These are phyloP conservation scores for Proliferodiscus dingleyae DNA, from an alignment of 2,329 filamentous ascomycete genomes.

Conservation along the genomic window DNA sequence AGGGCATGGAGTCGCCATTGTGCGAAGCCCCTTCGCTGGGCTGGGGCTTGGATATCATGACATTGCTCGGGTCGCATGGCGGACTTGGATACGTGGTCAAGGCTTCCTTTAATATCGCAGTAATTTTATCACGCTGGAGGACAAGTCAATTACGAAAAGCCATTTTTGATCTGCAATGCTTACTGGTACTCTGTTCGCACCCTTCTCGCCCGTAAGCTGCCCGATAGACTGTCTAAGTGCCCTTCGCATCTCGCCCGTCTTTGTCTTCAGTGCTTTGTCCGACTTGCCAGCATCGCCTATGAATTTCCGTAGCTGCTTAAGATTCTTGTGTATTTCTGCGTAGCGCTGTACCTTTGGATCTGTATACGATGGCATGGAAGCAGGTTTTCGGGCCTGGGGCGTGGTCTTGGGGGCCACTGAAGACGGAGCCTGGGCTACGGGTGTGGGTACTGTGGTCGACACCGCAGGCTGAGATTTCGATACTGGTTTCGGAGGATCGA, in stretches of 20 bases:
- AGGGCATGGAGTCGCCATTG: constrained; percentile 52
- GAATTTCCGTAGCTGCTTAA: constrained; percentile 56
- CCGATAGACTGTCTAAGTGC: constrained; percentile 68
- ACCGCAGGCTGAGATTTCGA: too few relatives aligned
- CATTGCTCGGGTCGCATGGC: constrained; percentile 49
- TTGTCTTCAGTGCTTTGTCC: constrained; percentile 54
- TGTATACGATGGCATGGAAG: constrained; percentile 10
- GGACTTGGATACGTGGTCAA: constrained; percentile 47
- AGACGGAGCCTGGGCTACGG: background rate
- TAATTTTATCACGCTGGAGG: constrained; percentile 38
- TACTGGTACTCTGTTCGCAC: constrained; percentile 55
- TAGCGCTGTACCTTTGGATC: constrained; percentile 40
- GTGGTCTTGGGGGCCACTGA: constrained; percentile 4
- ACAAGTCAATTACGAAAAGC: background rate
- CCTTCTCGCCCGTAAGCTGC: constrained; percentile 63
- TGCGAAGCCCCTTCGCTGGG: constrained; percentile 45
- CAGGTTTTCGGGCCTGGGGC: background rate
- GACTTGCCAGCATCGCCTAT: constrained; percentile 50
- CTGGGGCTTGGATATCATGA: constrained; percentile 43
- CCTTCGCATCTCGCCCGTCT: constrained; percentile 67
- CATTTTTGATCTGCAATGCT: constrained; percentile 15
- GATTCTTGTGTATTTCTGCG: constrained; percentile 56
- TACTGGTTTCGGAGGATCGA: too few relatives aligned
- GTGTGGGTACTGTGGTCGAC: background rate
- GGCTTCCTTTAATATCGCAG: constrained; percentile 47